Evolutionary conservation across 1,284 basidiomycete species (phyloP), one percentile per base, ranked within the genome.

Genomic region (Tylopilus microsporus): DNA sequence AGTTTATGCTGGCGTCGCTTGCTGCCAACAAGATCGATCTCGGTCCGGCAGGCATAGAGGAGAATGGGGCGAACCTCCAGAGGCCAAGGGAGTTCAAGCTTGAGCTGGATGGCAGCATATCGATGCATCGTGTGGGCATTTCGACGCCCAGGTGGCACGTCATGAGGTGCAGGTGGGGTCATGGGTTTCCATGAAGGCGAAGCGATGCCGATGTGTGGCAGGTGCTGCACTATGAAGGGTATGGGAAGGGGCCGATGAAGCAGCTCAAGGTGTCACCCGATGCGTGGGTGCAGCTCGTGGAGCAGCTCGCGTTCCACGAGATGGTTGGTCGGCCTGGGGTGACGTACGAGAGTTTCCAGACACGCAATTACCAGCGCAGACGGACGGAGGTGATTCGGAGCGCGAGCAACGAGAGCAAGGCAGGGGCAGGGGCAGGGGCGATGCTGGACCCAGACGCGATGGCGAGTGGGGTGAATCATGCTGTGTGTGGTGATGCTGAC

Each of bases 291-390:
- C 96, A 99, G 77, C 83, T 98, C 63, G 86, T 94, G 65, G 97
- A 97, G 78, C 96, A 98, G 75, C 85, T 98, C 49, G 96, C 95
- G 21, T 97, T 91, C 79, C 87, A 89, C 75, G 93, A 93, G 75
- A 85, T 97, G 81, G 83, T 81, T 68, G 81, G 82, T 30, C 82
- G 91, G 25, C 86, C 90, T 7, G 90, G 85, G 5, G 87, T 94
- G 46, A 92, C 92, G 55, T 99, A 98, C 77, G 96, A 98, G 79
- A 91, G 89, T 62, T 88, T 89, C 16, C 95, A 98, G 78, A 99
- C 96, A 58, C 82, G 96, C 48, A 94, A 94, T 74, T 99, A 86
- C 80, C 86, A 92, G 72, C 82, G 82, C 15, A 96, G 96, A 1
- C 81, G 96, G 56, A 99, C 96, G 25, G 96, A 99, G 77, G 94